Evolutionary conservation across 2,329 filamentous ascomycete species (phyloP).

Genomic region (Scytalidium lignicola): DNA sequence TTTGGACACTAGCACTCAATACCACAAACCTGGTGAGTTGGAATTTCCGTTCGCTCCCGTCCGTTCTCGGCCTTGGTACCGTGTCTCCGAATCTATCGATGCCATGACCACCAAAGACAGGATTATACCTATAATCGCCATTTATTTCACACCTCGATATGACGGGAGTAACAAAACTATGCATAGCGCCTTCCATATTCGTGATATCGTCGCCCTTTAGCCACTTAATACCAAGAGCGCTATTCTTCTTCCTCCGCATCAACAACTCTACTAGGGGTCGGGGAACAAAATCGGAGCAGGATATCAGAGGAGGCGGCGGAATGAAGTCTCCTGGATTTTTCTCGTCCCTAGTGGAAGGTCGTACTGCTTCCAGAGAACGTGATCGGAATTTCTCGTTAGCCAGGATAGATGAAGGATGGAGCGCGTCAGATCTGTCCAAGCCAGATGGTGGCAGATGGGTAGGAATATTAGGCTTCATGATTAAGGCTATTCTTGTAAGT

Average conservation of each 20-base stretch:
- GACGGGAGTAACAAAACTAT: conserved; percentile 21
- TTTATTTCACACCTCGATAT: conserved; percentile 14
- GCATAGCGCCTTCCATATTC: conserved; percentile 22
- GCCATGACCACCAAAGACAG: conserved; percentile 14
- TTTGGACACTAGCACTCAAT: conserved; percentile 19
- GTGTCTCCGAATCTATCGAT: conserved; percentile 13
- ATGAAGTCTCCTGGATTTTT: too few species aligned
- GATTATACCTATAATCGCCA: conserved; percentile 19
- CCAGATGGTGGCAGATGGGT: too few species aligned
- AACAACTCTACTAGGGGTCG: conserved; percentile 8
- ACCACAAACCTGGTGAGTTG: conserved; percentile 15
- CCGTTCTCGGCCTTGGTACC: neutral
- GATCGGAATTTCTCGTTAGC: conserved; percentile 4
- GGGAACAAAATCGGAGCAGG: conserved; percentile 16
- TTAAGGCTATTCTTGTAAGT: too few species aligned
- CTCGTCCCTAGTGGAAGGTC: conserved; percentile 1
- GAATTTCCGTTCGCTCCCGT: neutral
- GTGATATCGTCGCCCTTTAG: conserved; percentile 21
- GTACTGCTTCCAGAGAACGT: conserved; percentile 10
- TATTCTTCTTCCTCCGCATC: conserved; percentile 19
- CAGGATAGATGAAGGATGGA: conserved; percentile 7
- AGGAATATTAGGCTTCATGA: too few species aligned
- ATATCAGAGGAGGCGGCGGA: conserved; percentile 19
- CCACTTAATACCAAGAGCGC: conserved; percentile 15
- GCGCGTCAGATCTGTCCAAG: conserved; percentile 8